Percentiles rank a stretch among this genome's conserved stretches.
Conservation (phyloP, 1,139 yeast genomes). For the Pneumocystis sp. region DNA sequence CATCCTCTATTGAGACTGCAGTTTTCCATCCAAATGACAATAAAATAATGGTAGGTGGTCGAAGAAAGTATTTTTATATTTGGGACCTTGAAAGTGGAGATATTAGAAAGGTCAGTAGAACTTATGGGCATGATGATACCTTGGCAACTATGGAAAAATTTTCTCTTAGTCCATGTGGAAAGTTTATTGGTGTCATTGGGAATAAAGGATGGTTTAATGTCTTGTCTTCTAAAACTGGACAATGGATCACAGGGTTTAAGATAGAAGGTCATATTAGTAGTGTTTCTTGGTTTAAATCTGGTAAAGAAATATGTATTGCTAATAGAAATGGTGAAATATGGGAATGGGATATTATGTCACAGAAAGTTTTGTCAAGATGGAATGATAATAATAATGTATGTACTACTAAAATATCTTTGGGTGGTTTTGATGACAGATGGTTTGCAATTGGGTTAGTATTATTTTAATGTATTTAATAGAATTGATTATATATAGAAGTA, state of each 20-base stretch:
- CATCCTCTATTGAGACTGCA: slow-evolving; percentile 69
- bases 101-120: slow-evolving; percentile 69
- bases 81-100: slow-evolving; percentile 72
- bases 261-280: slow-evolving; percentile 63
- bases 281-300: slow-evolving; percentile 44
- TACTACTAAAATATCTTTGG: slow-evolving; percentile 61
- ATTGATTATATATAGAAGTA: slow-evolving; percentile 25
- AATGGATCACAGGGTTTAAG: slow-evolving; percentile 75
- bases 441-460: slow-evolving; percentile 52
- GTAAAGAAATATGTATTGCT: slow-evolving; percentile 46
- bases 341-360: slow-evolving; percentile 53
- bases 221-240: slow-evolving; percentile 60
- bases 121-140: slow-evolving; percentile 79
- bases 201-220: slow-evolving; percentile 83
- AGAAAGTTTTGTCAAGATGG: slow-evolving; percentile 54
- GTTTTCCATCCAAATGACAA: slow-evolving; percentile 42
- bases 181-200: slow-evolving; percentile 62
- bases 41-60: slow-evolving; percentile 70
- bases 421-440: slow-evolving; percentile 69
- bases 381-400: slow-evolving; percentile 77
- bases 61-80: slow-evolving; percentile 79
- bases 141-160: slow-evolving; percentile 84
- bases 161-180: slow-evolving; percentile 55
- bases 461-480: not conserved
- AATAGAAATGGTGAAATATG: slow-evolving; percentile 79